phyloP scores from a whole-genome alignment of 768 basidiomycete genomes.

The Dioszegia hungarica region DNA sequence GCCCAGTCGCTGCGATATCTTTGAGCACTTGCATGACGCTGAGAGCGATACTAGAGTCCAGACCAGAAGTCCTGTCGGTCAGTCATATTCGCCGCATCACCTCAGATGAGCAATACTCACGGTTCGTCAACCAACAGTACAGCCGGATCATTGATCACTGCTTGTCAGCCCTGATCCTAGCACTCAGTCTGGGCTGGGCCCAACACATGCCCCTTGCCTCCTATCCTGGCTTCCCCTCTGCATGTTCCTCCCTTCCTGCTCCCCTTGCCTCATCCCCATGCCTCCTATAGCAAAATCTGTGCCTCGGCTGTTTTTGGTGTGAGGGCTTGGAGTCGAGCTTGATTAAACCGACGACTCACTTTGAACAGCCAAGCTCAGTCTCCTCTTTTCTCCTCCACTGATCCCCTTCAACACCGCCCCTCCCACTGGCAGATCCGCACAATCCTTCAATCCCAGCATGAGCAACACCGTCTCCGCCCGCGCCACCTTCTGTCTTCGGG shows the following conservation, averaged over 20 bases:
- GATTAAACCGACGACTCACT: no score
- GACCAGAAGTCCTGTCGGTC: conserved; percentile 47
- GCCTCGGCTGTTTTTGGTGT: no score
- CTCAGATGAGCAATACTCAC: conserved; percentile 11
- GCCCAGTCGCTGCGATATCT: conserved; percentile 51
- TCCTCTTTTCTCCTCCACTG: conserved; percentile 55
- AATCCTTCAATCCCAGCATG: conserved; percentile 54
- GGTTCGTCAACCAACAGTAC: conserved; percentile 51
- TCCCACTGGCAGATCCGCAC: conserved; percentile 54
- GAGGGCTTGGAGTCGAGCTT: no score
- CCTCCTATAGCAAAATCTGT: no score
- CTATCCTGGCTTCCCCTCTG: no score
- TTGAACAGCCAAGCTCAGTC: conserved; percentile 54
- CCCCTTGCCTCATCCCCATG: no score
- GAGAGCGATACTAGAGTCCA: conserved; percentile 54
- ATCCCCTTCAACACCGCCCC: conserved; percentile 53
- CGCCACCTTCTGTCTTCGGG: conserved; percentile 48
- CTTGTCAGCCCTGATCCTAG: background rate
- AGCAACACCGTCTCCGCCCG: conserved; percentile 54
- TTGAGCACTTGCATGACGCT: conserved; percentile 54
- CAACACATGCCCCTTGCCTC: no score
- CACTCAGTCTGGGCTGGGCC: no score
- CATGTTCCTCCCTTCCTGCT: no score
- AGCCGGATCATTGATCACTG: conserved; percentile 50
- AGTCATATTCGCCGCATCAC: background rate